Conservation (phyloP, 441 rosid genomes). For the Biscutella laevigata region DNA sequence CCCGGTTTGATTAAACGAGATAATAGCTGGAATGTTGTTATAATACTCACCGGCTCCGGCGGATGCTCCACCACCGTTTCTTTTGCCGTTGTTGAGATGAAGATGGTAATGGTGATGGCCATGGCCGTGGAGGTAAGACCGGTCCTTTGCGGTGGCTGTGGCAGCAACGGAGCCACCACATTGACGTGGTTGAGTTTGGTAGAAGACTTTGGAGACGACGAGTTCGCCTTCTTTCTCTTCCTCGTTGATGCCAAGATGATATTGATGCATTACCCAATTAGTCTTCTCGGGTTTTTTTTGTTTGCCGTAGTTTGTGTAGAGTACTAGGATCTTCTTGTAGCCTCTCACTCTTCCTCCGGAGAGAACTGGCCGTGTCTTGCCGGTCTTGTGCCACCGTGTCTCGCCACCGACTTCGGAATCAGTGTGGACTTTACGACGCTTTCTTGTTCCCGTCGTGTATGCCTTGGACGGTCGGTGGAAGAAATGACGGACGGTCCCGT, state of each 20-base stretch:
- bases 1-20: slow-evolving; percentile 39
- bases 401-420: slow-evolving; percentile 39
- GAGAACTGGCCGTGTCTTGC: slow-evolving; percentile 48
- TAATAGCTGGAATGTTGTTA: slow-evolving; percentile 29
- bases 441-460: slow-evolving; percentile 57
- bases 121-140: slow-evolving; percentile 15
- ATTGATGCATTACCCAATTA: slow-evolving; percentile 65
- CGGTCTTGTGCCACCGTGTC: slow-evolving; percentile 68
- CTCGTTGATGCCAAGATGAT: slow-evolving; percentile 48
- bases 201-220: slow-evolving; percentile 53
- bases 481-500: slow-evolving; percentile 58
- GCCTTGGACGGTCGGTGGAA: slow-evolving; percentile 64
- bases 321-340: slow-evolving; percentile 57
- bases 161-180: slow-evolving; percentile 34
- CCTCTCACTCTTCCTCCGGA: slow-evolving; percentile 38
- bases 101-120: slow-evolving; percentile 26
- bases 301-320: slow-evolving; percentile 59
- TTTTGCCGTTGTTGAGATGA: slow-evolving; percentile 23
- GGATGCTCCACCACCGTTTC: slow-evolving; percentile 17
- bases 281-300: slow-evolving; percentile 57
- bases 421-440: slow-evolving; percentile 46
- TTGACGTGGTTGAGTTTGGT: slow-evolving; percentile 62
- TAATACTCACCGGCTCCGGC: slow-evolving; percentile 35
- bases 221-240: slow-evolving; percentile 65
- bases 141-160: slow-evolving; percentile 24